Base-by-base conservation (phyloP, 495 filamentous ascomycete species). In the Aspergillus conjunctus region DNA sequence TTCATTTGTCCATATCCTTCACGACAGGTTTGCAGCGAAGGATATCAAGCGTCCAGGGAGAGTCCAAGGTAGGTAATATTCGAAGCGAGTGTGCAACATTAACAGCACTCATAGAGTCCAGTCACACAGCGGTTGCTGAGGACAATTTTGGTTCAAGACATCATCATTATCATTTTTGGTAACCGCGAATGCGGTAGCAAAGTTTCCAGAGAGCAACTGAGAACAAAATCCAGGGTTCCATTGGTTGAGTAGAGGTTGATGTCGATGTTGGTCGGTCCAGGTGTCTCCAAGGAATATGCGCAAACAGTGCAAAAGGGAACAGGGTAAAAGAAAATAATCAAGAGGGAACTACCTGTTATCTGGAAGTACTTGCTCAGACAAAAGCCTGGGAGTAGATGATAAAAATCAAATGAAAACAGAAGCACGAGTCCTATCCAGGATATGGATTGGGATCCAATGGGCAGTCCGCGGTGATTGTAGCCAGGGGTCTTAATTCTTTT, bases 291-390 rank as follows among this genome's bases (percentile, higher is more conserved):
- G 58, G 26, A 26, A 61, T 68, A 63, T 60, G 68, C 54, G 49
- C 18, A 54, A 66, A 57, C 49, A 48, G 46, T 34, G 61, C 39
- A n/a, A 43, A 69, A 64, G 50, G 58, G 62, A 61, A 59, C 60
- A 56, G n/a, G 46, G 43, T 64, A 66, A 61, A 51, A 44, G 58
- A 66, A 72, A 75, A 74, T 65, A 61, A 71, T 70, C 66, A 11
- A 26, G 68, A 64, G 74, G 76, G 71, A 67, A 69, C 77, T 80
- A 80, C 77, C 77, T 80, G 72, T 72, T 75, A 70, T 68, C 54
- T 73, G 69, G 54, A 44, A 1, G 54, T 33, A 43, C 50, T 49
- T 54, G 62, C 33, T 63, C 69, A 76, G 71, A 73, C 73, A 61
- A 66, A 67, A 71, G 71, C 70, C 73, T 74, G 69, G 70, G 66